phyloP scores from a whole-genome alignment of 2,329 filamentous ascomycete genomes.

The Cadophora gregata region DNA sequence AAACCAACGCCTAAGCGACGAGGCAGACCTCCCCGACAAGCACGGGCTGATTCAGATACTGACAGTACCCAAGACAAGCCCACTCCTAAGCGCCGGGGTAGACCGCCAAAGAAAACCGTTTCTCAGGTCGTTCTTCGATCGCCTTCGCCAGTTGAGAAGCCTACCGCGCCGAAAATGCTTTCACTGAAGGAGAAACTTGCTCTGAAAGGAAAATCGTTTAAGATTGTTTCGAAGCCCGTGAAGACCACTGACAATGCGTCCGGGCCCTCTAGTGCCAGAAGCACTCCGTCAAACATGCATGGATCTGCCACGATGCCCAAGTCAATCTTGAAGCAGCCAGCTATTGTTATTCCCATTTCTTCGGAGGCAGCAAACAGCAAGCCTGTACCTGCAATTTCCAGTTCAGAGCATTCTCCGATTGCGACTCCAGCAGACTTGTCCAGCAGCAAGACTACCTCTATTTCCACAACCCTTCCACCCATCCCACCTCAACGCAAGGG shows the following conservation, averaged over 20 bases:
- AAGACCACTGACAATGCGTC: background rate
- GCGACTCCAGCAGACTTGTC: constrained; percentile 5
- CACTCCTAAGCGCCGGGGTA: constrained; percentile 33
- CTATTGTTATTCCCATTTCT: constrained; percentile 16
- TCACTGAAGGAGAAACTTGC: constrained; percentile 42
- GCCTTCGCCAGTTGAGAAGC: constrained; percentile 12
- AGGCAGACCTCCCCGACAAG: constrained; percentile 8
- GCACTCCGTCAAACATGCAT: constrained; percentile 14
- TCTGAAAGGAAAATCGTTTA: constrained; percentile 40
- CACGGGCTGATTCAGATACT: background rate
- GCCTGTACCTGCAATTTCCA: background rate
- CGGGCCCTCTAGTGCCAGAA: constrained; percentile 21
- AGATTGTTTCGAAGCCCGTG: constrained; percentile 37
- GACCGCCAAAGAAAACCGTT: constrained; percentile 35
- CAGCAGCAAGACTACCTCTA: constrained; percentile 15
- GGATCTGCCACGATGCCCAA: constrained; percentile 14
- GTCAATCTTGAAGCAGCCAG: constrained; percentile 24
- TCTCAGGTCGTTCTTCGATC: background rate
- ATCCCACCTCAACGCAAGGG: constrained; percentile 16
- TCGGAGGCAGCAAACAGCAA: constrained; percentile 8
- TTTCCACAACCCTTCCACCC: constrained; percentile 2
- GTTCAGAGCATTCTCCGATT: background rate
- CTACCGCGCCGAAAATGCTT: constrained; percentile 30
- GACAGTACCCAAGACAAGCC: constrained; percentile 19
- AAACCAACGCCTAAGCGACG: constrained; percentile 12